Conservation (phyloP, 441 rosid species). For the Omphalea diandra region DNA sequence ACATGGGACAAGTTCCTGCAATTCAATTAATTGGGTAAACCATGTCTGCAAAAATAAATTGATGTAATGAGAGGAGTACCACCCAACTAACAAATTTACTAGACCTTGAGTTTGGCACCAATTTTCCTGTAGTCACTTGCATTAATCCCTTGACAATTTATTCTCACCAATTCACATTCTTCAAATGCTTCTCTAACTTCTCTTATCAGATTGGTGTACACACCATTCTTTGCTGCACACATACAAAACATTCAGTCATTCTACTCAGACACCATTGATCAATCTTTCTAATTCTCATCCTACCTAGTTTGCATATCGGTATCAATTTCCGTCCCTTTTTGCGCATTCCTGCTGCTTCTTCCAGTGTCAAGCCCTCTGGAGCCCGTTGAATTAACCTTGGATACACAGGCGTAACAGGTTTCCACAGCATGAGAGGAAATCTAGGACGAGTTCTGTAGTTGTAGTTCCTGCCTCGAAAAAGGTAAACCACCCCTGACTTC, state of each 20-base stretch:
- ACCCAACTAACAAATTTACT: slow-evolving; percentile 19
- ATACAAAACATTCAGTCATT: slow-evolving; percentile 20
- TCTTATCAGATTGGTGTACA: slow-evolving; percentile 57
- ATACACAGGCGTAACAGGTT: slow-evolving; percentile 72
- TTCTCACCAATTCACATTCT: slow-evolving; percentile 83
- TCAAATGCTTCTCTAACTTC: slow-evolving; percentile 89
- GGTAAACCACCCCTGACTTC: slow-evolving; percentile 70
- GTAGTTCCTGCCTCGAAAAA: slow-evolving; percentile 91
- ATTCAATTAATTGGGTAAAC: slow-evolving; percentile 17
- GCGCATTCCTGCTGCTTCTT: slow-evolving; percentile 74
- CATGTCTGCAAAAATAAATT: not conserved
- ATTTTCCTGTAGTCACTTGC: slow-evolving; percentile 77
- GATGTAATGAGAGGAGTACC: not conserved
- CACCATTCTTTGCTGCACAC: slow-evolving; percentile 78
- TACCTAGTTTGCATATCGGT: slow-evolving; percentile 88
- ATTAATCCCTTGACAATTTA: slow-evolving; percentile 75
- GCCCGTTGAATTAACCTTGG: slow-evolving; percentile 65
- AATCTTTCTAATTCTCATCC: slow-evolving; percentile 9
- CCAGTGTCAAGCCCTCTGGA: slow-evolving; percentile 69
- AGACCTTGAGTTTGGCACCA: slow-evolving; percentile 92
- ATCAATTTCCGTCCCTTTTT: slow-evolving; percentile 66
- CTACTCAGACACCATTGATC: slow-evolving; percentile 4
- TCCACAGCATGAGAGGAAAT: slow-evolving; percentile 96
- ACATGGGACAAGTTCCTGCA: slow-evolving; percentile 87
- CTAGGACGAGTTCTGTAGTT: slow-evolving; percentile 72